Evolutionary conservation across 2,329 filamentous ascomycete genomes (phyloP), one percentile per base, ranked within the genome.

Genomic region (Curvularia verruculosa): DNA sequence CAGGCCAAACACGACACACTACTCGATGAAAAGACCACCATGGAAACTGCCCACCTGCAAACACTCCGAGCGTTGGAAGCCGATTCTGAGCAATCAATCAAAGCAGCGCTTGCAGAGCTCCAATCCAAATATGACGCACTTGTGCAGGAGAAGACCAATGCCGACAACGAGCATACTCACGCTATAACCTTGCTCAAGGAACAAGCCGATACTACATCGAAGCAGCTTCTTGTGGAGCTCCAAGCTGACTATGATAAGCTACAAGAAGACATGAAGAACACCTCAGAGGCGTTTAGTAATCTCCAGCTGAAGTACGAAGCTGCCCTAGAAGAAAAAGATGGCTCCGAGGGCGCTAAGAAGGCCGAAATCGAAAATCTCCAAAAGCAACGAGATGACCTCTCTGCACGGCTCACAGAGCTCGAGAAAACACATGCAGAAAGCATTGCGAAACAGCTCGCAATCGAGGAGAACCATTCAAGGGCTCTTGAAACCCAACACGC

Each of bases 401-500:
- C 58, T 2, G 52, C 65, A 28, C 62, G 67, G 41, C 54, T 74
- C 28, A 54, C 63, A 1, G 61, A 72, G 4, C 60, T 71, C 7
- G 64, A 73, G 48, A 62, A 63, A 48, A 61, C 50, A 5, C 61
- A 72, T 28, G 54, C 58, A 5, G 59, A 64, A 8, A 47, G 57
- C 2, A 34, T 64, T 13, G 58, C 61, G 8, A 62, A 69, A 41
- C 65, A 65, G 7, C 40, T 57, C 4, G 56, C 61, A 13, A 50
- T 59, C 7, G 54, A 73, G 43, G 64, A 69, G 31, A 45, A 53
- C 8, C 70, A 75, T 26, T 44, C 54, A 12, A 66, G 68, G 34
- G 67, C 64, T 10, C 61, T 75, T 26, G 61, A 67, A 3, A 37
- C 61, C 3, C 70, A 69, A 43, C 64, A 63, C 41, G 58, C 56